Conservation (phyloP, 768 basidiomycete genomes). For the Mycena amicta region DNA sequence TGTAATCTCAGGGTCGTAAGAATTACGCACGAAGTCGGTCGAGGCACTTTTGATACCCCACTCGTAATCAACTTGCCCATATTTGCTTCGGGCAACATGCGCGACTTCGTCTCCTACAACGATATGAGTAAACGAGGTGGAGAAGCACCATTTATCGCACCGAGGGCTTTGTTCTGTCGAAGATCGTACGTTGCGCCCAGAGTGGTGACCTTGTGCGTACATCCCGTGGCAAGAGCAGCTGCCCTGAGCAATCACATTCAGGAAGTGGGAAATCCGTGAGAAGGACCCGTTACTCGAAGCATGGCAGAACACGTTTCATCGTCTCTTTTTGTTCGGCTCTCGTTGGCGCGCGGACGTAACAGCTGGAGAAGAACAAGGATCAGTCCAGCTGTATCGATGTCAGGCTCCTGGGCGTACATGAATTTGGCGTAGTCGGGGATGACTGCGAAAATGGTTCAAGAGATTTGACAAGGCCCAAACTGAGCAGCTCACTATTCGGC, state of each 20-base stretch:
- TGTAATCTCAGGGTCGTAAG: background rate
- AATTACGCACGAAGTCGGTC: conserved; percentile 74
- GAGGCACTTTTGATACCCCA: conserved; percentile 74
- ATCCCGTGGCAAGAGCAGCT: conserved; percentile 68
- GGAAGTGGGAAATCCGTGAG: background rate
- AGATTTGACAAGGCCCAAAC: background rate
- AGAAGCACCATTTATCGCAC: conserved; percentile 32
- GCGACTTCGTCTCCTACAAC: conserved; percentile 64
- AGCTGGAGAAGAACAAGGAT: no score
- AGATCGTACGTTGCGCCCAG: conserved; percentile 52
- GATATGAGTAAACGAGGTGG: background rate
- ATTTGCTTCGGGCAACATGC: conserved; percentile 59
- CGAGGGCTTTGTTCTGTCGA: conserved; percentile 66
- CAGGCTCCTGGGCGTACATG: conserved; percentile 42
- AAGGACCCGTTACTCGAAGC: conserved; percentile 57
- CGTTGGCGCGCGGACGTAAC: conserved; percentile 73
- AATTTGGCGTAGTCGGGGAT: conserved; percentile 83
- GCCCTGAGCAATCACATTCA: conserved; percentile 45
- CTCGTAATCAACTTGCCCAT: conserved; percentile 63
- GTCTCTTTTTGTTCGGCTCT: conserved; percentile 61
- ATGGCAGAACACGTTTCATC: conserved; percentile 62
- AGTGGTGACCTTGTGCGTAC: conserved; percentile 47
- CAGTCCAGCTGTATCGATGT: no score
- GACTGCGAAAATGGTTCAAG: conserved; percentile 60
- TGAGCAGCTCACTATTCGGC: conserved; percentile 56